These are phyloP conservation scores for Trichosporon ovoides DNA, from an alignment of 1,284 basidiomycete species.

Conservation along the genomic window DNA sequence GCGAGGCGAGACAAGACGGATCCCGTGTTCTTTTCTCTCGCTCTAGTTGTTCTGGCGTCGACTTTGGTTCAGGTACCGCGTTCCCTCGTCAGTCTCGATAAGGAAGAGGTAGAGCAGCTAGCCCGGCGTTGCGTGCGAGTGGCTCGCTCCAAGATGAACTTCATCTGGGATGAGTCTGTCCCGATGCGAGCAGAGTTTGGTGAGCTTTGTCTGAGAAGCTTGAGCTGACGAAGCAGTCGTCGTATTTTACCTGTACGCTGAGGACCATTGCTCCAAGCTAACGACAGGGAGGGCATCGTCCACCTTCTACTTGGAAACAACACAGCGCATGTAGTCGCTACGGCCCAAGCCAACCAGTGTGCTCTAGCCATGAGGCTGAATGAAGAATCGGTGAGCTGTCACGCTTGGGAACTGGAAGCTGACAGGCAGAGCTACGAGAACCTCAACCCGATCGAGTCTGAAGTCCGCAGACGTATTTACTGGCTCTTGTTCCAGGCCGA, in stretches of 20 bases:
- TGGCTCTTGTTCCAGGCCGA: slow-evolving; percentile 47
- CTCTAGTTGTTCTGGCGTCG: slow-evolving; percentile 33
- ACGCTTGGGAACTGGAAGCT: slow-evolving; percentile 15
- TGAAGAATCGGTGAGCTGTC: slow-evolving; percentile 28
- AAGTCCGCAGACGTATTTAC: slow-evolving; percentile 38
- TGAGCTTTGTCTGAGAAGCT: neutral
- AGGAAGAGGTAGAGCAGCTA: slow-evolving; percentile 34
- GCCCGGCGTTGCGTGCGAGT: slow-evolving; percentile 33
- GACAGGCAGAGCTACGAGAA: slow-evolving; percentile 33
- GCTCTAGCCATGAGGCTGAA: slow-evolving; percentile 39
- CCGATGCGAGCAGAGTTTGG: slow-evolving; percentile 19
- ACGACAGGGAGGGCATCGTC: slow-evolving; percentile 32
- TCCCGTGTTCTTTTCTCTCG: slow-evolving; percentile 35
- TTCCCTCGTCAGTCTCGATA: slow-evolving; percentile 36
- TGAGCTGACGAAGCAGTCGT: slow-evolving; percentile 10
- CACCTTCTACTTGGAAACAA: slow-evolving; percentile 41
- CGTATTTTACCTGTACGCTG: slow-evolving; percentile 17
- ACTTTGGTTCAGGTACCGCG: slow-evolving; percentile 42
- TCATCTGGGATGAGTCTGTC: slow-evolving; percentile 32
- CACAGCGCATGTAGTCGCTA: slow-evolving; percentile 39
- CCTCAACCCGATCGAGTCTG: slow-evolving; percentile 36
- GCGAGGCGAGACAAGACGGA: slow-evolving; percentile 33
- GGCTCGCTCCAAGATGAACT: slow-evolving; percentile 30
- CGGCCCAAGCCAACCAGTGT: slow-evolving; percentile 37
- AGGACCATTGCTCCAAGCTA: no score